Percentiles rank a stretch among this genome's conserved stretches.
Conservation (phyloP, 2,329 filamentous ascomycete species). For the Apiospora aurea region DNA sequence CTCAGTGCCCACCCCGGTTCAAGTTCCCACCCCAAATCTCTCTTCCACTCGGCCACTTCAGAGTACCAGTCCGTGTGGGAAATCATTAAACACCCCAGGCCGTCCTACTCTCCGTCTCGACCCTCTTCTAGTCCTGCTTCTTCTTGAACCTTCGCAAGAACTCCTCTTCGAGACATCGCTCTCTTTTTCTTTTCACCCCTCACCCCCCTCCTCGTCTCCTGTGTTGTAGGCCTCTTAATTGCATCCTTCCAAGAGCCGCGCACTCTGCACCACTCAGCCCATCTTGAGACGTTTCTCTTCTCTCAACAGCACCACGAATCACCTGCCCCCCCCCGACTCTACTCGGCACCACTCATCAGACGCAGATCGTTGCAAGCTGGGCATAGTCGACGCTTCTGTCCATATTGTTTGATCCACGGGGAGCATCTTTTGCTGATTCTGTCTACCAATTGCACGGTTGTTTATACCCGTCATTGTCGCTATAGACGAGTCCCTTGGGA, state of each 20-base stretch:
- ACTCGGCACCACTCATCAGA: conserved; percentile 37
- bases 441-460: conserved; percentile 41
- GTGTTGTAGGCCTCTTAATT: conserved; percentile 40
- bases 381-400: conserved; percentile 38
- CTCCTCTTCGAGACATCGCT: conserved; percentile 48
- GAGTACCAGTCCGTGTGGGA: conserved; percentile 35
- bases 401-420: conserved; percentile 39
- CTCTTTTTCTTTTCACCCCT: conserved; percentile 47
- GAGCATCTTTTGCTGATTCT: conserved; percentile 39
- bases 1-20: conserved; percentile 11
- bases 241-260: conserved; percentile 34
- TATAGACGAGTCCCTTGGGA: conserved; percentile 33
- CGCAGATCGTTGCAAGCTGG: conserved; percentile 45
- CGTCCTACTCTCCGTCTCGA: conserved; percentile 36
- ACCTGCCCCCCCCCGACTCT: neutral
- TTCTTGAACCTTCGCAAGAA: conserved; percentile 46
- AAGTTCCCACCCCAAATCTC: conserved; percentile 26
- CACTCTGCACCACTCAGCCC: conserved; percentile 42
- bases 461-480: conserved; percentile 36
- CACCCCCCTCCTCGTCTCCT: conserved; percentile 39
- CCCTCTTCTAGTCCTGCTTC: conserved; percentile 44
- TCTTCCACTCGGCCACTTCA: conserved; percentile 37
- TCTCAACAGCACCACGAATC: conserved; percentile 26
- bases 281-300: conserved; percentile 29
- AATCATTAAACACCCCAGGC: conserved; percentile 45